Base-by-base conservation (phyloP, 306 rosid genomes). In the Ammopiptanthus mongolicus region DNA sequence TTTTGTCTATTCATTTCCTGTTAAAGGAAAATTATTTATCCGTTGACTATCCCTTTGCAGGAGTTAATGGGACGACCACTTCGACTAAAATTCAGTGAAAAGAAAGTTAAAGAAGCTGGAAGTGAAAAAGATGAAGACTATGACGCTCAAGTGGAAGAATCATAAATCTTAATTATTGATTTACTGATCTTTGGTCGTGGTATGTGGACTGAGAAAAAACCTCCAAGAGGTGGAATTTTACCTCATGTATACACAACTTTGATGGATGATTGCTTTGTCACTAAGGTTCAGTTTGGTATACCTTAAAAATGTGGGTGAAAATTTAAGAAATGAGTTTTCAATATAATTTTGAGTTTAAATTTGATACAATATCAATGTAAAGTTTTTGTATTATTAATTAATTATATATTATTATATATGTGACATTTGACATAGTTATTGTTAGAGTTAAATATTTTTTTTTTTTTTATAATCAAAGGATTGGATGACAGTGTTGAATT, bases 21-120 rank as follows among this genome's bases (percentile, higher is more conserved):
- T 48, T 46, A 42, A 37, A 78, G 44, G 75, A 65, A 47, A 80
- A 34, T 55, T 18, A 37, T 5, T 28, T 59, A 60, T 55, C 60
- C 15, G 8, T 63, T 74, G 21, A 14, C 25, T 12, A 17, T 48
- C 33, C 62, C 71, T 65, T 57, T 74, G 71, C 85, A 95, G 97
- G 99, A 88, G 74, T 77, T 92, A 79, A 83, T 87, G 97, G 97
- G 89, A 5, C 80, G 99, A 46, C 89, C 96, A 12, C 78, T 95
- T 78, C 92, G 79, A 28, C 80, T 95, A 47, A 90, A 87, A 78
- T 76, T 90, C 34, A 92, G 97, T 63, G 89, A 79, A 79, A 92
- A 64, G 65, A 90, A 50, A 52, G 86, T 48, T 15, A 69, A 71
- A 21, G 85, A 84, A 80, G 71, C 86, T 84, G 87, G 28, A 55